phyloP scores from a whole-genome alignment of 495 filamentous ascomycete species.

The Aspergillus mulundensis region DNA sequence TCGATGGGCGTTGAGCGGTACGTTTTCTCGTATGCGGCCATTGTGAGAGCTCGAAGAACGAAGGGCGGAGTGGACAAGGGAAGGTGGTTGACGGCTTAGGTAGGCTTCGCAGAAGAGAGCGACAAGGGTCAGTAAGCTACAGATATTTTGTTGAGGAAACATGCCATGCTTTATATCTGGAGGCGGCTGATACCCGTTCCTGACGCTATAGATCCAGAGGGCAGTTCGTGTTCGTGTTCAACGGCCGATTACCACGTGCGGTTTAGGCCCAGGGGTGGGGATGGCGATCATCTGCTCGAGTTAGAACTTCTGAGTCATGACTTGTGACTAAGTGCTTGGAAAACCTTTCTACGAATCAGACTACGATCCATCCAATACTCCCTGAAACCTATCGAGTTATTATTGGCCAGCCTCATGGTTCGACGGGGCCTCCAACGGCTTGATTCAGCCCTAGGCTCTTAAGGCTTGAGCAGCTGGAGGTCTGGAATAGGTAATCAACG shows the following conservation, averaged over 20 bases:
- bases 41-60: background rate
- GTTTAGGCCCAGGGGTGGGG: background rate
- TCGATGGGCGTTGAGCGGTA: slow-evolving; percentile 11
- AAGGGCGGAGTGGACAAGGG: background rate
- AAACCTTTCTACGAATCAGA: too few species aligned
- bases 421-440: too few species aligned
- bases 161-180: background rate
- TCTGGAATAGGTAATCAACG: too few species aligned
- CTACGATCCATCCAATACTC: too few species aligned
- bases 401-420: too few species aligned
- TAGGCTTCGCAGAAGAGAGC: background rate
- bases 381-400: too few species aligned
- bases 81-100: background rate
- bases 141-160: background rate
- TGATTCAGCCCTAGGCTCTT: too few species aligned
- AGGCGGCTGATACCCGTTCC: background rate
- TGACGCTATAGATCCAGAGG: background rate
- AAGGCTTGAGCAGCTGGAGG: too few species aligned
- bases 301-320: too few species aligned
- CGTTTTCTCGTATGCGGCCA: slow-evolving; percentile 5
- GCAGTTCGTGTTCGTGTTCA: background rate
- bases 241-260: background rate
- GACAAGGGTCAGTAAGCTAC: background rate
- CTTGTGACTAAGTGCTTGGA: too few species aligned
- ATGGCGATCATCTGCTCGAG: background rate